Evolutionary conservation across 345 rosid species (phyloP).

Genomic region (Eucalyptus pauciflora): DNA sequence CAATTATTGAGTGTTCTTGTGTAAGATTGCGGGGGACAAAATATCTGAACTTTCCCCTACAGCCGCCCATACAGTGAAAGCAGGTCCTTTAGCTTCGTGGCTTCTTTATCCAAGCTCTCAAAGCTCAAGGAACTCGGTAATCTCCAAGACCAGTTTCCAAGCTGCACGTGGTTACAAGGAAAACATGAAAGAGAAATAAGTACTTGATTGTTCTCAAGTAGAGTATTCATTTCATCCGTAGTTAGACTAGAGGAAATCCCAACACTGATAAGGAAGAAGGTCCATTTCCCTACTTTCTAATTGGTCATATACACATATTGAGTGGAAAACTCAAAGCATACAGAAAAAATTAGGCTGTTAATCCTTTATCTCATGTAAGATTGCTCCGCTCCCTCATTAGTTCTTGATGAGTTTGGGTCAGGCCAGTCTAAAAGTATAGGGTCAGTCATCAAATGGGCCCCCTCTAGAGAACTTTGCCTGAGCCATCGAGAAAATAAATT

Average conservation of each 20-base stretch:
- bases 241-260: not conserved
- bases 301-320: not conserved
- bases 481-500: not conserved
- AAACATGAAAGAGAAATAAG: not conserved
- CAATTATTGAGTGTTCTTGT: not conserved
- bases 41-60: not conserved
- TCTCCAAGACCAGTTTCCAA: conserved; percentile 95
- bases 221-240: not conserved
- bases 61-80: conserved; percentile 56
- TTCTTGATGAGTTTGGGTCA: not conserved
- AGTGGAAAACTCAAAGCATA: not conserved
- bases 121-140: conserved; percentile 55
- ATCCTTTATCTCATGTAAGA: not conserved
- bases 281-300: not conserved
- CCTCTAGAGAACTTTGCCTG: not conserved
- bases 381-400: not conserved
- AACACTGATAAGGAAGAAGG: not conserved
- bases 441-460: not conserved
- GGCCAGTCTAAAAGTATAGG: not conserved
- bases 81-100: conserved; percentile 33
- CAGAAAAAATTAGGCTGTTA: not conserved
- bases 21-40: not conserved
- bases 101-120: conserved; percentile 46
- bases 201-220: not conserved
- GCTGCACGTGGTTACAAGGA: conserved; percentile 15